phyloP scores from a whole-genome alignment of 73 alveolate species.

The Symbiodinium natans region DNA sequence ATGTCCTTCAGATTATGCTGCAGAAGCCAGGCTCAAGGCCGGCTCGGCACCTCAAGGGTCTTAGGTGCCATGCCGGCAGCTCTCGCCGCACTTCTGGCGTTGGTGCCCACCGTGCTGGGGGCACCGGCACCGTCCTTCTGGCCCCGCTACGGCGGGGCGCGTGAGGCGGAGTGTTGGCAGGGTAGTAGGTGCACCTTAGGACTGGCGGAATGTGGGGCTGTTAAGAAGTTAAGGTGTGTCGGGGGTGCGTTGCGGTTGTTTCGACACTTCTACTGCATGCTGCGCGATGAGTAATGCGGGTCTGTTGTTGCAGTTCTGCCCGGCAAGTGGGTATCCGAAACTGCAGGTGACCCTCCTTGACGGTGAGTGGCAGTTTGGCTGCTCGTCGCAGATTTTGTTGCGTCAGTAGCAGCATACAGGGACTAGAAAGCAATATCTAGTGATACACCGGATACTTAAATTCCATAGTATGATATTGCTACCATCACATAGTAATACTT shows the following conservation, averaged over 20 bases:
- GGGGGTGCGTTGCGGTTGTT: not conserved
- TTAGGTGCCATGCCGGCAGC: not conserved
- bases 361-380: constrained; percentile 69
- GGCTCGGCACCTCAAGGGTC: too few species aligned
- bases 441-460: not conserved
- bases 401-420: not conserved
- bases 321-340: too few species aligned
- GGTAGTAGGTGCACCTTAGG: too few species aligned
- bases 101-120: not conserved
- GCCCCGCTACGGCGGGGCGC: constrained; percentile 71
- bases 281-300: too few species aligned
- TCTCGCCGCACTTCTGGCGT: not conserved
- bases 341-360: constrained; percentile 31
- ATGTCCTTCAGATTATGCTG: too few species aligned
- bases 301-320: too few species aligned
- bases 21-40: too few species aligned
- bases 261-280: not conserved
- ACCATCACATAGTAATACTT: not conserved
- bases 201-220: too few species aligned
- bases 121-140: constrained; percentile 26
- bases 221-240: too few species aligned
- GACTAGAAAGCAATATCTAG: not conserved
- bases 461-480: not conserved
- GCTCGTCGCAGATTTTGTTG: not conserved
- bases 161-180: not conserved